Conservation (phyloP, 768 basidiomycete genomes). For the Tricholoma sp. region DNA sequence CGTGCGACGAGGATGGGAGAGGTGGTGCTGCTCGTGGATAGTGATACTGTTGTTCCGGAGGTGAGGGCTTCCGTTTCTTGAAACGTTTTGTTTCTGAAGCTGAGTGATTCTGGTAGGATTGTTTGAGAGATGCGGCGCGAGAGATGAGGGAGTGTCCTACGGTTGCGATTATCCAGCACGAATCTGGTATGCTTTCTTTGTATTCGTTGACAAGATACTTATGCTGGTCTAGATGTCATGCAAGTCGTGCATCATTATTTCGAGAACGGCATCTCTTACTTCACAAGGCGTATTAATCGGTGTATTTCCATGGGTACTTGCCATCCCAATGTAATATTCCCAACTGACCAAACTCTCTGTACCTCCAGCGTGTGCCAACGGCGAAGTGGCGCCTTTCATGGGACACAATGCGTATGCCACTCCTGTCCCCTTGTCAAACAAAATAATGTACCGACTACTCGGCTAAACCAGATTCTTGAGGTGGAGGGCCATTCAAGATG, state of each 20-base stretch:
- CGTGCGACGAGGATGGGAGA: slow-evolving; percentile 68
- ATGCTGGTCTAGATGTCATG: slow-evolving; percentile 54
- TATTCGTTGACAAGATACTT: background rate
- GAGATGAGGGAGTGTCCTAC: slow-evolving; percentile 73
- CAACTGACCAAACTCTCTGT: background rate
- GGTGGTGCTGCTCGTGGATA: slow-evolving; percentile 75
- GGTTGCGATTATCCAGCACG: slow-evolving; percentile 85
- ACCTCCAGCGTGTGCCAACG: slow-evolving; percentile 65
- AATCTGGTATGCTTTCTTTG: slow-evolving; percentile 40
- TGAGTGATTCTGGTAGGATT: slow-evolving; percentile 39
- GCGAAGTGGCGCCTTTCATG: slow-evolving; percentile 78
- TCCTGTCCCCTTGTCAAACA: background rate
- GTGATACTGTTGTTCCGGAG: slow-evolving; percentile 73
- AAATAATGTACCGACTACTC: background rate
- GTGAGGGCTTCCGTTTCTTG: slow-evolving; percentile 11
- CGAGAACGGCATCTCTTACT: slow-evolving; percentile 83
- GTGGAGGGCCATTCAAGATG: slow-evolving; percentile 85
- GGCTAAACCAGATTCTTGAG: slow-evolving; percentile 50
- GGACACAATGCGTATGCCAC: slow-evolving; percentile 65
- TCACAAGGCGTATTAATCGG: slow-evolving; percentile 76
- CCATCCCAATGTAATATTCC: slow-evolving; percentile 9
- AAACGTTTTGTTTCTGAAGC: background rate
- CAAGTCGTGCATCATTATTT: slow-evolving; percentile 85
- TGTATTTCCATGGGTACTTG: slow-evolving; percentile 67
- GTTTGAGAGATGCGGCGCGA: slow-evolving; percentile 78